Base-by-base conservation (phyloP, 192 early-diverging fungal genomes). In the Entomortierella beljakovae region DNA sequence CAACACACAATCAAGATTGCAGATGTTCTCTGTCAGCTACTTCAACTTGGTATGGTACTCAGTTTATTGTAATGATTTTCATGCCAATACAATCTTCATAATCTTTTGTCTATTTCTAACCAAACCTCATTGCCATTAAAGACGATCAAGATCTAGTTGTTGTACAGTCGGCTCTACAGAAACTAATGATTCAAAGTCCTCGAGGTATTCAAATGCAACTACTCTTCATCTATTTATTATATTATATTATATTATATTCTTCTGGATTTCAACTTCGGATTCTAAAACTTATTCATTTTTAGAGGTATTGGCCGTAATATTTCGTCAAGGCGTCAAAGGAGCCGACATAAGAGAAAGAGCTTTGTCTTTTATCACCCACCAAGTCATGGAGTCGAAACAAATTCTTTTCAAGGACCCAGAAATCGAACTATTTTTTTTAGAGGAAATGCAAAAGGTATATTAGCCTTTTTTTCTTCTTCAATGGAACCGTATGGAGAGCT, bases 1-100 rank as follows among this genome's bases (percentile, higher is more conserved):
- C 61, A 67, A 26, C 80, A 73, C 31, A 69, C 70, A 1, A 72
- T 81, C 56, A 81, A 81, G 58, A 81, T 81, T 40, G 71, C 80
- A 1, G 80, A 81, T 46, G 80, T 81, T 1, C 55, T 81, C 0
- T 74, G 71, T 35, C 80, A 81, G 49, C 66, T 81, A 7, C 80
- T 81, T 61, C 80, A 81, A 49, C 58, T 74, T 26, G 80, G 80
- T 74, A 75, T 2, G n/a, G 28, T 7, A 50, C 32, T 38, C 33
- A 38, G 29, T 5, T 4, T 20, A 5, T 3, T 46, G 15, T 46
- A 20, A 16, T 46, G 13, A 6, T 20, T 46, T 46, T 46, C 43
- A 15, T 46, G 3, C 43, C 13, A 10, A 20, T 11, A 16, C 43
- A n/a, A n/a, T n/a, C n/a, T n/a, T n/a, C n/a, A n/a, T 20, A 10